Percentiles rank a stretch among this genome's conserved stretches.
These are phyloP conservation scores for Byssoonygena ceratinophila DNA, from an alignment of 2,329 filamentous ascomycete genomes.

Conservation along the genomic window DNA sequence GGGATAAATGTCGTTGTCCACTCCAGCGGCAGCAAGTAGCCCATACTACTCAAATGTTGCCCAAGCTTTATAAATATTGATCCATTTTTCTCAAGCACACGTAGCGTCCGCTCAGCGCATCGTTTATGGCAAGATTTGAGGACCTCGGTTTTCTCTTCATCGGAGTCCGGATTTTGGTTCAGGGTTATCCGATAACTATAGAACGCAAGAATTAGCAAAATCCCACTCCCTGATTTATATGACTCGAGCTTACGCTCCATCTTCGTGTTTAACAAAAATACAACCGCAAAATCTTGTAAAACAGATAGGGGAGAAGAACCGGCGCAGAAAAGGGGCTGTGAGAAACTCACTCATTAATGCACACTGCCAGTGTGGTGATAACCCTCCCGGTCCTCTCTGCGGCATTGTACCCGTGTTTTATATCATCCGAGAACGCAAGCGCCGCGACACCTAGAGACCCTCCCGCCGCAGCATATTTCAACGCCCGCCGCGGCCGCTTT, in stretches of 20 bases:
- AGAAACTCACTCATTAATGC: constrained; percentile 73
- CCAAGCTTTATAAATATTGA: constrained; percentile 98
- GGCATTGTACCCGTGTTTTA: constrained; percentile 65
- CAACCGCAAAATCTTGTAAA: constrained; percentile 6
- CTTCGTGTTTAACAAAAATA: too few species aligned
- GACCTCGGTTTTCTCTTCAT: constrained; percentile 54
- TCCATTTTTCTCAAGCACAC: constrained; percentile 85
- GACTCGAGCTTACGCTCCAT: too few species aligned
- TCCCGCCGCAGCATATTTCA: constrained; percentile 28
- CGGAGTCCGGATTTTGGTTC: constrained; percentile 51
- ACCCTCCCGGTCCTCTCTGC: constrained; percentile 71
- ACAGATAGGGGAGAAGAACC: background rate
- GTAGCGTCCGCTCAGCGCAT: constrained; percentile 78
- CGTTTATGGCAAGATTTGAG: constrained; percentile 80
- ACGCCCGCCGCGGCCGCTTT: constrained; percentile 19
- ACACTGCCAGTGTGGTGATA: constrained; percentile 59
- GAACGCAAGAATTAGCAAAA: background rate
- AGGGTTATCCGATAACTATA: constrained; percentile 76
- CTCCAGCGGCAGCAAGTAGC: constrained; percentile 79
- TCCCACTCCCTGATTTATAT: too few species aligned
- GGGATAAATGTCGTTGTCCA: constrained; percentile 96
- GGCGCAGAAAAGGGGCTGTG: constrained; percentile 7
- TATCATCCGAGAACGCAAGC: constrained; percentile 51
- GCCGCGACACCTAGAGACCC: constrained; percentile 34
- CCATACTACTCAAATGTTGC: constrained; percentile 92